Evolutionary conservation across 306 rosid species (phyloP), one percentile per base, ranked within the genome.

Genomic region (Luffa aegyptiaca): DNA sequence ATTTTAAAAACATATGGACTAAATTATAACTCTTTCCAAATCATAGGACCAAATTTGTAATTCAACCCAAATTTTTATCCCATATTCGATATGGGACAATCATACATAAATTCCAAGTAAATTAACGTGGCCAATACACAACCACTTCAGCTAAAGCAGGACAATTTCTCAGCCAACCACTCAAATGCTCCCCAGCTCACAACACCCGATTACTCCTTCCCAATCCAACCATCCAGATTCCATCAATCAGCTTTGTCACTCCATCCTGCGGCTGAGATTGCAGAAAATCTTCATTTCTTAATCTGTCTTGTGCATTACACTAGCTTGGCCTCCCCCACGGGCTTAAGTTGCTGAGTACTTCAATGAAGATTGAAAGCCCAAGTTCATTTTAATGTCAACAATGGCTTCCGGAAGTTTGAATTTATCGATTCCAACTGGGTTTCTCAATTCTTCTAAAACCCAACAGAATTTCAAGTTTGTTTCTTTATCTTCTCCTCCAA

Each of bases 341-440:
- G 76, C 76, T 6, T 45, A 35, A 4, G 56, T 6, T 37, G 73
- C 6, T 3, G 73, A 39, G 13, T 71, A 44, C 20, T 72, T 46
- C 10, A 71, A 13, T 48, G 7, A 31, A 51, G 33, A 61, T 33
- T 57, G 66, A 41, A 11, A 20, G 52, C 68, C 75, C 36, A 42
- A 37, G 75, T 44, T 69, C 51, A 0, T 51, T 58, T 16, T 44
- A 11, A 1, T 42, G 56, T 52, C 62, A 63, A 65, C 5, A 65
- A 94, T 92, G 98, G 93, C 88, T 63, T 78, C 86, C 79, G 69
- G 46, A 18, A 55, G 83, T 79, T 81, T 85, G 61, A 84, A 90
- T 78, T 85, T 88, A 58, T 80, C 79, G 16, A 63, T 81, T 37
- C 80, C 92, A 62, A 62, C 81, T 72, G 42, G 82, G 76, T 64